Percentiles rank a stretch among this genome's conserved stretches.
These are phyloP conservation scores for Boletus pseudo-olivaceus DNA, from an alignment of 768 basidiomycete genomes.

Conservation along the genomic window DNA sequence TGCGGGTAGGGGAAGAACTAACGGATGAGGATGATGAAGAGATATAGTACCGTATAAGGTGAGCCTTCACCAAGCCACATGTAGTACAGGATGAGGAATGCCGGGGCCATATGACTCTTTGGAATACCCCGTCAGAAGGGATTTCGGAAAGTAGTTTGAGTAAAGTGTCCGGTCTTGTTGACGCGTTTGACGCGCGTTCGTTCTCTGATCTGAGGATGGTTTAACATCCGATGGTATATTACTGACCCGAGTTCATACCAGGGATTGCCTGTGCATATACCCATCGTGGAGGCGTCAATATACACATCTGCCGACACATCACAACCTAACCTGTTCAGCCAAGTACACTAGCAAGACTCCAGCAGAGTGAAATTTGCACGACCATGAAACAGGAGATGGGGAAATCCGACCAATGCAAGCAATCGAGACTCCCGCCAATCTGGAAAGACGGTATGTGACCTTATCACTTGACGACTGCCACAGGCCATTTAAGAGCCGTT, in stretches of 20 bases:
- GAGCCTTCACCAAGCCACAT: not conserved
- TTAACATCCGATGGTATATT: not conserved
- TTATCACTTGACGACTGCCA: not conserved
- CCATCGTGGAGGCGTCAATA: not conserved
- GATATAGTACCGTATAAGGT: slow-evolving; percentile 6
- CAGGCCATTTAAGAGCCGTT: not conserved
- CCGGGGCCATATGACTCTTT: slow-evolving; percentile 90
- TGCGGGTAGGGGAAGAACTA: slow-evolving; percentile 77
- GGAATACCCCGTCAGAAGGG: slow-evolving; percentile 22
- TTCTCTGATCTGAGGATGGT: slow-evolving; percentile 19
- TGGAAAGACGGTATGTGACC: not conserved
- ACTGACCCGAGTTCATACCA: slow-evolving; percentile 5
- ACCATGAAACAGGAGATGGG: not conserved
- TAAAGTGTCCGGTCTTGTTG: slow-evolving; percentile 15
- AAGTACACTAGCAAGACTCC: not conserved
- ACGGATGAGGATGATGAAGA: slow-evolving; percentile 73
- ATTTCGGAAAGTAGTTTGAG: slow-evolving; percentile 26
- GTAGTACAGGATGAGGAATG: slow-evolving; percentile 42
- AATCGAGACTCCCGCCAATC: not conserved
- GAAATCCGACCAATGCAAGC: too few relatives aligned
- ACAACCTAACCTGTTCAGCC: not conserved
- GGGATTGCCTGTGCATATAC: not conserved
- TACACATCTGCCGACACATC: not conserved
- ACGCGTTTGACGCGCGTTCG: slow-evolving; percentile 11
- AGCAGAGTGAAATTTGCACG: not conserved